These are phyloP conservation scores for Ceratorhiza oryzae-sativae DNA, from an alignment of 1,284 basidiomycete species.

Conservation along the genomic window DNA sequence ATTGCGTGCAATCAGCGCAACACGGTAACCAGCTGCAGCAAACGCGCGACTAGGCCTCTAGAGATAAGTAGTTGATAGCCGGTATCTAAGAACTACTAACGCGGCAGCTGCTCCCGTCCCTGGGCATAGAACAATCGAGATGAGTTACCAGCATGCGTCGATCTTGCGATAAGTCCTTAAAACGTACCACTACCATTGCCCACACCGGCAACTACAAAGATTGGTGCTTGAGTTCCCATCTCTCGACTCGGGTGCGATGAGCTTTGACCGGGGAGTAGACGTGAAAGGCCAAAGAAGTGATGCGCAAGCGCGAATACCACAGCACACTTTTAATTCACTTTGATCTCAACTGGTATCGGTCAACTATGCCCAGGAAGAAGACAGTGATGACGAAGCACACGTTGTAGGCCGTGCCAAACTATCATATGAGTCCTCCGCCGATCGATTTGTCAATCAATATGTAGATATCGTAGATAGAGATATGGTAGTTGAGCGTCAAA, in stretches of 20 bases:
- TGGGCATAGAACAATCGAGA: slow-evolving; percentile 39
- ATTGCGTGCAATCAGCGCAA: slow-evolving; percentile 72
- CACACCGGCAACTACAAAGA: slow-evolving; percentile 63
- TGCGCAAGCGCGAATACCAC: not conserved
- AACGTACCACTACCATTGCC: slow-evolving; percentile 56
- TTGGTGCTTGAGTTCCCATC: slow-evolving; percentile 47
- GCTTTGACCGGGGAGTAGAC: not conserved
- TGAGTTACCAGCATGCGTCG: slow-evolving; percentile 1
- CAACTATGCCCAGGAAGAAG: slow-evolving; percentile 20
- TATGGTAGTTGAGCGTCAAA: not conserved
- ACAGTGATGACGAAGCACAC: slow-evolving; percentile 12
- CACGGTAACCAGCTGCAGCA: slow-evolving; percentile 60
- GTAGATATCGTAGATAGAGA: not conserved
- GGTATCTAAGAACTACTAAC: slow-evolving; percentile 53
- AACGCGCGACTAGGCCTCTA: slow-evolving; percentile 57
- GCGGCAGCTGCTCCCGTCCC: slow-evolving; percentile 72
- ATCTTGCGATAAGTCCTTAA: not conserved
- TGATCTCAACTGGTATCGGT: slow-evolving; percentile 1
- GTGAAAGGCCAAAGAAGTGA: not conserved
- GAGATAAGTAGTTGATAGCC: not conserved
- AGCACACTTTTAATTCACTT: not conserved
- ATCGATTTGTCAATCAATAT: not conserved
- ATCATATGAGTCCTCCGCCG: not conserved
- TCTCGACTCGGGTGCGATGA: slow-evolving; percentile 2
- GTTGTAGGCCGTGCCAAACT: not conserved